Evolutionary conservation across 2,329 filamentous ascomycete genomes (phyloP), one percentile per base, ranked within the genome.

Genomic region (Pseudogymnoascus pannorum): DNA sequence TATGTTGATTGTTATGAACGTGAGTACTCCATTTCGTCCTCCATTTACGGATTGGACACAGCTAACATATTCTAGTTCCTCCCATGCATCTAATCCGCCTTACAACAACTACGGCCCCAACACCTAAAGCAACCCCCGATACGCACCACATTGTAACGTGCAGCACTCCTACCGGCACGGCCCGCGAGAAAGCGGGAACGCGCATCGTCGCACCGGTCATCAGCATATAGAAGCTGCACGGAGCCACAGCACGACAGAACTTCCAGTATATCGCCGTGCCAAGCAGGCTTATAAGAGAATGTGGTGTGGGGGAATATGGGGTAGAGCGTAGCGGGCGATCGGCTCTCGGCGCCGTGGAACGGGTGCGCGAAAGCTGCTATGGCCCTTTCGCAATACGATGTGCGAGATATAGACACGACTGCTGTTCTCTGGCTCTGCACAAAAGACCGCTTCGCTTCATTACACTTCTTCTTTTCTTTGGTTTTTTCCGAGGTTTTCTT

Each of bases 1-100:
- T 20, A 96, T 97, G 91, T 81, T 97, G 77, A 95, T 97, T 74
- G 90, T 97, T 71, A 93, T 97, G 79, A 97, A 97, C 78, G 94
- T 97, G 75, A 87, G 92, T 87, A 7, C 60, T 40, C 36, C 26
- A 7, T 16, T 31, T 38, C 20, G n/a, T n/a, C n/a, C n/a, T n/a
- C n/a, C n/a, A n/a, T n/a, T n/a, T n/a, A n/a, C n/a, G n/a, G n/a
- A n/a, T n/a, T n/a, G n/a, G n/a, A 24, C 57, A 60, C 67, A 68
- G 68, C 60, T 31, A 18, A 44, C 35, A 38, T 12, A n/a, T 31
- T 14, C 31, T 54, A 77, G 75, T 78, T 78, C 67, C 69, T 78
- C 57, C 76, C 76, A 60, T 77, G 75, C 68, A 78, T 78, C 66
- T 77, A 71, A 75, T 29, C 44, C 14, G 6, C 33, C 65, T 67